phyloP scores from a whole-genome alignment of 75 land plant genomes.

The Cunninghamia lanceolata region DNA sequence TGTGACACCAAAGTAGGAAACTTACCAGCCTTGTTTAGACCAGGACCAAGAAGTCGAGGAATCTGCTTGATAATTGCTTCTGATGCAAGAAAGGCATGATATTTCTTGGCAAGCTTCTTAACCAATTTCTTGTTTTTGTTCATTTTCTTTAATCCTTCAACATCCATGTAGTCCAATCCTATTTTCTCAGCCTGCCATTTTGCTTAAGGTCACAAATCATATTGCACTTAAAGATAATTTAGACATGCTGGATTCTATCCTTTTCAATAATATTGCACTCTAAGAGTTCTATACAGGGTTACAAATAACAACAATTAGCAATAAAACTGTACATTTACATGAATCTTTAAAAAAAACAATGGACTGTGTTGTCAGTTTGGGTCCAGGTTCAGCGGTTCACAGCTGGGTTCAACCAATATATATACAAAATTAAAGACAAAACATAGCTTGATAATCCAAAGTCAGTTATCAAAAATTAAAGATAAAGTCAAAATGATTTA shows the following conservation, averaged over 20 bases:
- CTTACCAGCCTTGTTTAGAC: conserved; percentile 81
- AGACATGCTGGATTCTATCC: neutral
- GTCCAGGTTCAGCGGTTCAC: no score
- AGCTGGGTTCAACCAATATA: no score
- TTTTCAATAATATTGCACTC: neutral
- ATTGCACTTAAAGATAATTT: neutral
- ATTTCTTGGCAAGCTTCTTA: conserved; percentile 68
- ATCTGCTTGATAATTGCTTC: conserved; percentile 72
- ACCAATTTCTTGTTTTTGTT: conserved; percentile 74
- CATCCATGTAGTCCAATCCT: conserved; percentile 67
- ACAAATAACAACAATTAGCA: neutral
- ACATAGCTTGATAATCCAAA: no score
- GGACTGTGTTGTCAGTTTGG: neutral
- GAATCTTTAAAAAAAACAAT: neutral
- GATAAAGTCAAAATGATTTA: no score
- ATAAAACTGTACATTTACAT: neutral
- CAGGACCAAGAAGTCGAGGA: conserved; percentile 69
- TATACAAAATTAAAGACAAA: no score
- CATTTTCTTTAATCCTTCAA: conserved; percentile 63
- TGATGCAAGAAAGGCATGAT: conserved; percentile 64
- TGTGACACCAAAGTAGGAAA: conserved; percentile 76
- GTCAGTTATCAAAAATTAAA: no score
- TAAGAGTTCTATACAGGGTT: neutral
- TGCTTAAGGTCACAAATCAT: neutral
- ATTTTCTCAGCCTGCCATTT: conserved; percentile 51